Base-by-base conservation (phyloP, 495 filamentous ascomycete genomes). In the Xylaria scruposa region DNA sequence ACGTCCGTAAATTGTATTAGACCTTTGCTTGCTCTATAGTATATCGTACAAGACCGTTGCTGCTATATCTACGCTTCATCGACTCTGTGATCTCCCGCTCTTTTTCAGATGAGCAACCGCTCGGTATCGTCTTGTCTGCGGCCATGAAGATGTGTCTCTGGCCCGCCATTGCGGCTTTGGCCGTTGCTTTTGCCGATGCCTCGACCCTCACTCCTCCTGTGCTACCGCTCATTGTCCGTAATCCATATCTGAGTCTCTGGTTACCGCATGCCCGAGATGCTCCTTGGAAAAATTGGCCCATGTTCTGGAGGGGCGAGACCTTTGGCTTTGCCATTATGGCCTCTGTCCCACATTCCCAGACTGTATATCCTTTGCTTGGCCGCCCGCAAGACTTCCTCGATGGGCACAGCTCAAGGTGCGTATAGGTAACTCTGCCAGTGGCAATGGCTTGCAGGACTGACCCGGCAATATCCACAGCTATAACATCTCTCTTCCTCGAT, bases 271-370 rank as follows among this genome's bases (percentile, higher is more conserved):
- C 94, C 44, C 88, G 95, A 60, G 89, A 92, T 17, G 85, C 84
- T 24, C 95, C 95, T n/a, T 98, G 95, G 95, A 87, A 89, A 44
- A 89, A 89, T 79, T 98, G 95, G 95, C 95, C 95, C 36, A 97
- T 97, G 72, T 98, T 98, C 79, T 98, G 91, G 86, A 97, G 93
- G 17, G 94, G 95, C 24, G 87, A 91, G 77, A 89, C 88, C 76
- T 83, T 97, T 70, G 95, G 95, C 19, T 91, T 97, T 71, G 90
- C 90, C 0, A 80, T 97, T 70, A 88, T 97, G 78, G 94, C 93
- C 53, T 88, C 91, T 36, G 85, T 97, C 3, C 91, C 93, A 7
- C 87, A 88, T 31, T 85, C 89, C 15, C 86, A 85, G 59, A 87
- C 85, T 9, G 91, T 96, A n/a, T 98, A 94, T 78, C 94, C 95